A percentile compares a stretch with the other conserved stretches of the same genome.
Evolutionary conservation across 2,329 filamentous ascomycete species (phyloP).

Genomic region (Bipolaris sorokiniana): DNA sequence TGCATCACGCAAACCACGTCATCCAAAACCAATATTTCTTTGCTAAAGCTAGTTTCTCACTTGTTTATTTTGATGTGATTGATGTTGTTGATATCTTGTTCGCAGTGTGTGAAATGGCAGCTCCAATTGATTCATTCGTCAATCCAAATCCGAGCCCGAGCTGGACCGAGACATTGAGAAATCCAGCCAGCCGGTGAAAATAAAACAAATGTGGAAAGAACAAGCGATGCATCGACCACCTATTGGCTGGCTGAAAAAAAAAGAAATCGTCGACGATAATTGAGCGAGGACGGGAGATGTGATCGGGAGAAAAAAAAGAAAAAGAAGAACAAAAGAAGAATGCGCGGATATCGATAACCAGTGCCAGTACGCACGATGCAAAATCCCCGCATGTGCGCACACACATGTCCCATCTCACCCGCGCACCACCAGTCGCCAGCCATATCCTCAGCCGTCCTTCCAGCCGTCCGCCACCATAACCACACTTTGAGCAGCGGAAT

Average conservation of each 20-base stretch:
- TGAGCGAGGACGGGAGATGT: neutral
- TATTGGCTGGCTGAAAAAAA: neutral
- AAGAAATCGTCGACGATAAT: neutral
- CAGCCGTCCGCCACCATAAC: too few relatives aligned
- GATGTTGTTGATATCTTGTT: neutral
- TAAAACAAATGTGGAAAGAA: neutral
- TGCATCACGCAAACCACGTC: slow-evolving; percentile 4
- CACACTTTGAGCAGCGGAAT: too few relatives aligned
- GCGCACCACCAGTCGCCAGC: neutral
- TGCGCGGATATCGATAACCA: neutral
- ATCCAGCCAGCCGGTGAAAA: neutral
- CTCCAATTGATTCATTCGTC: neutral
- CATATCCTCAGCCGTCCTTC: neutral
- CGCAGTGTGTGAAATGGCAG: neutral
- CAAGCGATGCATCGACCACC: neutral
- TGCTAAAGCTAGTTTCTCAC: neutral
- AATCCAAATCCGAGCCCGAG: neutral
- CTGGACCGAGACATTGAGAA: neutral
- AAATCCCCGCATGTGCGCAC: neutral
- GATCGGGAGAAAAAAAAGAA: neutral
- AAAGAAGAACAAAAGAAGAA: neutral
- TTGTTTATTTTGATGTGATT: neutral
- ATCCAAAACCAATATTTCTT: neutral
- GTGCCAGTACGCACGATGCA: neutral
- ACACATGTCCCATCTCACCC: neutral